Conservation (phyloP, 2,329 filamentous ascomycete species). For the Fusarium brachygibbosum region DNA sequence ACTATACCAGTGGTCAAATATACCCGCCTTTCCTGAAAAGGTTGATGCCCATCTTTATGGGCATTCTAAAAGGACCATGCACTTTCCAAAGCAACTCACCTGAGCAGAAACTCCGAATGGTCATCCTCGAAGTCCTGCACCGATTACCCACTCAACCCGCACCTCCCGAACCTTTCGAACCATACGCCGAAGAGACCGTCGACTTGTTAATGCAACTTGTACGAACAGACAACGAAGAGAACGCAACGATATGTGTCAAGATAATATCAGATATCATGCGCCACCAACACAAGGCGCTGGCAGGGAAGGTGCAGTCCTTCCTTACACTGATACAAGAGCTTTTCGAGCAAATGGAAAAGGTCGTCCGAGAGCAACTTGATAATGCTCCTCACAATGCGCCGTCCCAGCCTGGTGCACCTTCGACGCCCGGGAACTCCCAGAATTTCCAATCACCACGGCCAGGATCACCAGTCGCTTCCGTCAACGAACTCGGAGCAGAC, state of each 20-base stretch:
- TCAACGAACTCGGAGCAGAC: constrained; percentile 84
- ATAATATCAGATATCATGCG: constrained; percentile 97
- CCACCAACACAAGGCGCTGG: constrained; percentile 86
- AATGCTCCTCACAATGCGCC: constrained; percentile 71
- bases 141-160: constrained; percentile 79
- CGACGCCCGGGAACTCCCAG: constrained; percentile 74
- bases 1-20: constrained; percentile 81
- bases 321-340: constrained; percentile 93
- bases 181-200: constrained; percentile 88
- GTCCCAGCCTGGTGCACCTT: constrained; percentile 70
- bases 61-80: constrained; percentile 85
- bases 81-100: constrained; percentile 91
- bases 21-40: constrained; percentile 88
- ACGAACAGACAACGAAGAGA: constrained; percentile 95
- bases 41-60: constrained; percentile 90
- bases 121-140: constrained; percentile 93
- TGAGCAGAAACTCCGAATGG: constrained; percentile 96
- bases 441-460: constrained; percentile 90
- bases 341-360: constrained; percentile 93
- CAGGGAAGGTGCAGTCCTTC: constrained; percentile 86
- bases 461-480: constrained; percentile 87
- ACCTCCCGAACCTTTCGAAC: constrained; percentile 85
- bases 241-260: constrained; percentile 98
- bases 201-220: constrained; percentile 92
- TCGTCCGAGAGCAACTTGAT: constrained; percentile 96